Base-by-base conservation (phyloP, 1,139 yeast genomes). In the Blastobotrys illinoisensis region DNA sequence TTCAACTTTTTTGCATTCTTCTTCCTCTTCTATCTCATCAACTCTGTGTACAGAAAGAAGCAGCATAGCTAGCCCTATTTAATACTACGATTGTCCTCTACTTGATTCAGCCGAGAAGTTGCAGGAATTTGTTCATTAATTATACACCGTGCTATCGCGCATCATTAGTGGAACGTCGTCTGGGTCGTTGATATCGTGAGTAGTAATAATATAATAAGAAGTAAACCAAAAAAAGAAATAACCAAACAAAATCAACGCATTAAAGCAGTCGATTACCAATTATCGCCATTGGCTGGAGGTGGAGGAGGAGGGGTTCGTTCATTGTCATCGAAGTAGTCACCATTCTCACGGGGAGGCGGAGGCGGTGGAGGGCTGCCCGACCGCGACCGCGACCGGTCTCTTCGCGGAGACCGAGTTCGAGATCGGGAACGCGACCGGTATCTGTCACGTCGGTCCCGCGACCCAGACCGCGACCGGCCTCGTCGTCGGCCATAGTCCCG, bases 1-100 rank as follows among this genome's bases (percentile, higher is more conserved):
- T 66, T 74, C 68, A 67, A 71, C 67, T 56, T 72, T 69, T 59
- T 75, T 69, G 67, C 78, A 65, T 55, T 71, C 7, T 47, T 56
- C 5, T 74, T 64, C 67, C 58, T 63, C 16, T 51, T 59, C 16
- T 62, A 60, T 55, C 60, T 65, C 61, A 65, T 66, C 14, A 58
- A 61, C 55, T 48, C 49, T 19, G 46, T 20, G 20, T 36, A 45
- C 23, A 14, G 40, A 32, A 32, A n/a, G 40, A 32, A 32, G 40
- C 32, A 7, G 9, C 23, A 21, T 21, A 21, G 6, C 6, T 21
- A 21, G 23, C n/a, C n/a, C n/a, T n/a, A n/a, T n/a, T n/a, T n/a
- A n/a, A n/a, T n/a, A n/a, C n/a, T n/a, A n/a, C n/a, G n/a, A n/a
- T n/a, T n/a, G n/a, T n/a, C n/a, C n/a, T n/a, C n/a, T n/a, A n/a